These are phyloP conservation scores for Plasmopara muralis DNA, from an alignment of 352 stramenopile species.

Conservation along the genomic window DNA sequence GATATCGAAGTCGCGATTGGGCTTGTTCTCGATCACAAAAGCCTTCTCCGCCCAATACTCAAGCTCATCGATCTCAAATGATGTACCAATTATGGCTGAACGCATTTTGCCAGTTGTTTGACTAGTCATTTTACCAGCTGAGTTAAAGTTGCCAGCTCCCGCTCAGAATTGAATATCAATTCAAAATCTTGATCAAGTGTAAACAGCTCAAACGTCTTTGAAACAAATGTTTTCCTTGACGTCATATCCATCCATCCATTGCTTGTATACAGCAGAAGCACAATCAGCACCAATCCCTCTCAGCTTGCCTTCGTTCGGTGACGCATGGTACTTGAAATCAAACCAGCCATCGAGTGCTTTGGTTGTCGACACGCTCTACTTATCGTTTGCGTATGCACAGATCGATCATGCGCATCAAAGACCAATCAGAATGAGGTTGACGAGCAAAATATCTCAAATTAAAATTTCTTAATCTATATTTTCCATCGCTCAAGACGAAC, in stretches of 20 bases:
- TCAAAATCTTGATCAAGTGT: constrained; percentile 4
- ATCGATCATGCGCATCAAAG: constrained; percentile 1
- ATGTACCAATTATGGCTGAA: neutral
- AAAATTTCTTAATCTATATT: no score
- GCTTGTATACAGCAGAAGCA: neutral
- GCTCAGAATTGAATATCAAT: neutral
- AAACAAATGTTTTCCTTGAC: neutral
- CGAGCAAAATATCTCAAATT: constrained; percentile 5
- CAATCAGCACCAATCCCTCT: constrained; percentile 2
- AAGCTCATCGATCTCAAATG: neutral
- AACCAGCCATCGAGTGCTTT: constrained; percentile 4
- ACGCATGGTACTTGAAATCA: constrained; percentile 2
- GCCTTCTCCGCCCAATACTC: neutral
- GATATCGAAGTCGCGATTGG: neutral
- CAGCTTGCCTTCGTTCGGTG: constrained; percentile 4
- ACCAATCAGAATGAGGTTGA: constrained; percentile 5
- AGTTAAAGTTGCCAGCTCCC: neutral
- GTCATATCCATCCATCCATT: neutral
- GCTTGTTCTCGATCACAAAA: neutral
- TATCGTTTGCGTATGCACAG: constrained; percentile 1
- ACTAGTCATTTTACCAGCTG: neutral
- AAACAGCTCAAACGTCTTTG: neutral
- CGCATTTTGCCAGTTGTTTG: neutral
- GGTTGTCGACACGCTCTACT: constrained; percentile 4
- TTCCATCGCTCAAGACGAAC: no score